These are phyloP conservation scores for Glomus cerebriforme DNA, from an alignment of 192 early-diverging fungal genomes.

Conservation along the genomic window DNA sequence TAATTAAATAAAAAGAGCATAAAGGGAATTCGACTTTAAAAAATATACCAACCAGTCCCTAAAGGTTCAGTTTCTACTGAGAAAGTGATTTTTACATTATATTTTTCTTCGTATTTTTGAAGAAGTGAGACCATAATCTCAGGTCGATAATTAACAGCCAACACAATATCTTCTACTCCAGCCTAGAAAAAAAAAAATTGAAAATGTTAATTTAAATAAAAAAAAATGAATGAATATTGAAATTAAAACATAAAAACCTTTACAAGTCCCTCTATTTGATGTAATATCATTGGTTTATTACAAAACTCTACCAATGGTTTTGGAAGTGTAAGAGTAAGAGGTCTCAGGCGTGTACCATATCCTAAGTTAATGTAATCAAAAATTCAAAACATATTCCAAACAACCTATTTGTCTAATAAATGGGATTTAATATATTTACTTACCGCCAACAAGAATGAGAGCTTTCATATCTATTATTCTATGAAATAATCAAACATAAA, in stretches of 20 bases:
- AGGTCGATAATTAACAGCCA: slow-evolving; percentile 99
- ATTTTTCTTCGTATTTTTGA: slow-evolving; percentile 91
- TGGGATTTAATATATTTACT: neutral
- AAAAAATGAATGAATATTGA: neutral
- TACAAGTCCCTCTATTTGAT: slow-evolving; percentile 96
- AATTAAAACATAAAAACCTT: slow-evolving; percentile 64
- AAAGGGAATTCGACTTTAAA: neutral
- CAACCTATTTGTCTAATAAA: neutral
- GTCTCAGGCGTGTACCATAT: slow-evolving; percentile 97
- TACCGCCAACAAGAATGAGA: slow-evolving; percentile 83
- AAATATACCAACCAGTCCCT: slow-evolving; percentile 67
- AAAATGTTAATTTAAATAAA: slow-evolving; percentile 2
- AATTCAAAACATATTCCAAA: neutral
- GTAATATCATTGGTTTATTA: slow-evolving; percentile 98
- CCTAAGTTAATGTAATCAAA: slow-evolving; percentile 50
- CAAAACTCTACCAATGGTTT: slow-evolving; percentile 99
- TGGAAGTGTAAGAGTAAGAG: slow-evolving; percentile 93
- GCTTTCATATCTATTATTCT: too few relatives aligned
- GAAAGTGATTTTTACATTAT: slow-evolving; percentile 92
- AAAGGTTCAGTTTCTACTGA: slow-evolving; percentile 97
- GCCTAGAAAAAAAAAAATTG: slow-evolving; percentile 60
- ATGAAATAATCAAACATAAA: too few relatives aligned
- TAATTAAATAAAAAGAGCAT: neutral
- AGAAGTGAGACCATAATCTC: slow-evolving; percentile 95
- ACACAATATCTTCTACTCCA: slow-evolving; percentile 95